Evolutionary conservation across 768 basidiomycete genomes (phyloP).

Genomic region (Russula emetica): DNA sequence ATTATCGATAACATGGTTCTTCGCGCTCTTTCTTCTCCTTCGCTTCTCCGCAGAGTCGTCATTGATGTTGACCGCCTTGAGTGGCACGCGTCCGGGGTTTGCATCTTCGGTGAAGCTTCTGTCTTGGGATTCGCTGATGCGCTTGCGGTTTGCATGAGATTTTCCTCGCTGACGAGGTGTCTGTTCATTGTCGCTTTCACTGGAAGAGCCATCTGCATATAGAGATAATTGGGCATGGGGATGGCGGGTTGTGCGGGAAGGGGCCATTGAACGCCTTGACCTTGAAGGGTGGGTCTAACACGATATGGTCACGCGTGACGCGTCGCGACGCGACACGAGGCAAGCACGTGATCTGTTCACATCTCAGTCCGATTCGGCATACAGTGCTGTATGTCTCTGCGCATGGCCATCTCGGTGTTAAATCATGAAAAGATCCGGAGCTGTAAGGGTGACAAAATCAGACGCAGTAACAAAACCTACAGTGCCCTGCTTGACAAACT

Average conservation of each 20-base stretch:
- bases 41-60: constrained; percentile 88
- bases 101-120: constrained; percentile 42
- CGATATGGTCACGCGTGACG: constrained; percentile 27
- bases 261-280: constrained; percentile 16
- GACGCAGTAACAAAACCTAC: background rate
- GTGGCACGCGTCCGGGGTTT: constrained; percentile 34
- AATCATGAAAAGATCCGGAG: background rate
- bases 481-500: background rate
- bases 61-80: constrained; percentile 53
- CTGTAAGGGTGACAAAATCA: background rate
- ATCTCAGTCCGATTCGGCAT: too few relatives aligned
- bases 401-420: background rate
- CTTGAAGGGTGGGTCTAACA: background rate
- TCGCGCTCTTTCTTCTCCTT: constrained; percentile 72
- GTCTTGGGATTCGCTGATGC: constrained; percentile 55
- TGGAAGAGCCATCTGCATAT: constrained; percentile 24
- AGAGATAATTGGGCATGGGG: constrained; percentile 18
- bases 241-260: constrained; percentile 22
- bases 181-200: constrained; percentile 37
- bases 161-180: constrained; percentile 23
- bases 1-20: constrained; percentile 50
- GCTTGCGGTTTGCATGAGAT: constrained; percentile 37
- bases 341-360: constrained; percentile 15
- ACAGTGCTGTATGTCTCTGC: too few relatives aligned
- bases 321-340: constrained; percentile 18